phyloP scores from a whole-genome alignment of 768 basidiomycete species.

The Calocybe cyanea region DNA sequence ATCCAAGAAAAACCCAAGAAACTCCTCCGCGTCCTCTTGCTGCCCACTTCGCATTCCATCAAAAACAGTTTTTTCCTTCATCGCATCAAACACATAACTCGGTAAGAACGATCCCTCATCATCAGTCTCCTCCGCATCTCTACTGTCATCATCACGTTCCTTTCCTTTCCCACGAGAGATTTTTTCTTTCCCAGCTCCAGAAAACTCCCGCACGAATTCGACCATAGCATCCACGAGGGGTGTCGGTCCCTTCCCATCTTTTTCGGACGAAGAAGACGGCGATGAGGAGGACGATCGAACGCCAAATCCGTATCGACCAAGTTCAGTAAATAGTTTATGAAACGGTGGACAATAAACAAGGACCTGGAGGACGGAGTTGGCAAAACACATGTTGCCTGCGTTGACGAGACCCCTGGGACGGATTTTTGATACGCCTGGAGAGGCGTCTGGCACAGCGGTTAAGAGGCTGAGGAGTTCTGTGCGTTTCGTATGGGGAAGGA shows the following conservation, averaged over 20 bases:
- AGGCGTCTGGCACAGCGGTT: conserved; percentile 26
- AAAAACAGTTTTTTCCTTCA: conserved; percentile 92
- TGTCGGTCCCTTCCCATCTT: conserved; percentile 28
- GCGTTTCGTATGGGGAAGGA: conserved; percentile 36
- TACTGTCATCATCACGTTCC: conserved; percentile 20
- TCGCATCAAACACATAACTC: conserved; percentile 82
- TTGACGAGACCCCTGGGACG: conserved; percentile 85
- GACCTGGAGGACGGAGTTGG: conserved; percentile 89
- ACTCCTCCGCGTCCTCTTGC: conserved; percentile 98
- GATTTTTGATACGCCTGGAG: conserved; percentile 25
- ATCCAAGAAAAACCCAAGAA: conserved; percentile 95
- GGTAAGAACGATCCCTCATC: conserved; percentile 75
- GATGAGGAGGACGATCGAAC: conserved; percentile 4
- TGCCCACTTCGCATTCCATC: conserved; percentile 92
- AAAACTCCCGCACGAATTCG: conserved; percentile 78
- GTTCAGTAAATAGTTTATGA: conserved; percentile 67
- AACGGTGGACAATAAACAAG: conserved; percentile 90
- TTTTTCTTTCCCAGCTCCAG: conserved; percentile 22
- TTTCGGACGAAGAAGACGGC: too few species aligned
- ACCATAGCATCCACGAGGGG: conserved; percentile 68
- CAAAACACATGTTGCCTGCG: conserved; percentile 97
- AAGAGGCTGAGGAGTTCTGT: conserved; percentile 55
- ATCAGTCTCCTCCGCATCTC: conserved; percentile 43
- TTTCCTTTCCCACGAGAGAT: conserved; percentile 25
- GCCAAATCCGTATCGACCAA: conserved; percentile 49